Base-by-base conservation (phyloP, 805 yeast genomes). In the Metschnikowia colocasiae region DNA sequence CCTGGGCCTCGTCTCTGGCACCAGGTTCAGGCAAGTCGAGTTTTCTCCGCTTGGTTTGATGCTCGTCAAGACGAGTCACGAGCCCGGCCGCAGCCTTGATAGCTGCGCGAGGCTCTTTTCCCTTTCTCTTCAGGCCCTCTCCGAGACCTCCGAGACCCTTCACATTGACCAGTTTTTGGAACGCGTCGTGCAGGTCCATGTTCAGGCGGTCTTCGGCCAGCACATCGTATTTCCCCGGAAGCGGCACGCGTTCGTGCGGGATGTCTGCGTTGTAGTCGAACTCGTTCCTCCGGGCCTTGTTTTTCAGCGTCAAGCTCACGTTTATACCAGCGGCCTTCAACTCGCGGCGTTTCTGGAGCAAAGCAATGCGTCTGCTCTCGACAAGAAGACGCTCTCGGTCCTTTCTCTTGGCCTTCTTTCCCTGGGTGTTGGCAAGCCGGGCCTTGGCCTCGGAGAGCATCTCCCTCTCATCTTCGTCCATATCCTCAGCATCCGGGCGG, bases 391-490 rank as follows among this genome's bases (percentile, higher is more conserved):
- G 71, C 61, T 92, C 98, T 48, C 97, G 73, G 2, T 84, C 87
- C 60, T 91, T 89, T 49, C 98, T 68, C 49, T 91, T 87, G 0
- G 97, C 97, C 64, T 92, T 92, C 56, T 91, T 90, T 50, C 98
- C 99, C 62, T 86, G 89, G 0, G 97, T 90, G 58, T 89, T 91
- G 10, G 95, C 87, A 53, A 92, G 69, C 56, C 99, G 78, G 1
- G 97, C 96, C 40, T 85, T 78, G 0, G 99, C 99, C 61, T 94
- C 99, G n/a, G 88, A 81, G 6, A 91, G 65, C 97, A 91, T 89
- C 62, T 92, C 97, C 47, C 78, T 69, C 58, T 92, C 97, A 49
- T 88, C 96, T 36, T 89, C 97, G 48, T 83, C 91, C 74, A 89
- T 69, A 23, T 83, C 87, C 12, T 79, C 82, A 2, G 81, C 80